Conservation (phyloP, 2,329 filamentous ascomycete species). For the Aspergillus sp. region DNA sequence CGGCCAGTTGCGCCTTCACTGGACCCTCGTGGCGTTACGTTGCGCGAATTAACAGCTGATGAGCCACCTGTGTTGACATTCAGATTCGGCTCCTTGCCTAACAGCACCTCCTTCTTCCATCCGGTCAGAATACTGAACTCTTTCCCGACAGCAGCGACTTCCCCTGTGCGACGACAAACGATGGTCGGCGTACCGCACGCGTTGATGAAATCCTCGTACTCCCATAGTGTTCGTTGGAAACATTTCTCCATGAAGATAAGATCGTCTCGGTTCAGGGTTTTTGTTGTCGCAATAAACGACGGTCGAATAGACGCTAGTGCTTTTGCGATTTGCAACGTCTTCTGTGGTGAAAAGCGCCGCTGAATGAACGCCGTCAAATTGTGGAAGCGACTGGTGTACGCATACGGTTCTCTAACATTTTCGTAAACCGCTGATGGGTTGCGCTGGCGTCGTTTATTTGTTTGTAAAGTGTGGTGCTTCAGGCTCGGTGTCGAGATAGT, state of each 20-base stretch:
- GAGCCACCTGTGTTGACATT: slow-evolving; percentile 75
- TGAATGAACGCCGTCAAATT: slow-evolving; percentile 78
- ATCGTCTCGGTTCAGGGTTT: slow-evolving; percentile 83
- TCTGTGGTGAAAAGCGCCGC: slow-evolving; percentile 73
- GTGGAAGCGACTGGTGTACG: slow-evolving; percentile 88
- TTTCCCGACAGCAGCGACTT: slow-evolving; percentile 93
- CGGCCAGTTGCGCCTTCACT: slow-evolving; percentile 46
- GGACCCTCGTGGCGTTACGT: slow-evolving; percentile 49
- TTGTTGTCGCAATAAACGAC: slow-evolving; percentile 88
- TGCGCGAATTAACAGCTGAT: slow-evolving; percentile 45
- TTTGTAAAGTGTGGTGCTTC: slow-evolving; percentile 41
- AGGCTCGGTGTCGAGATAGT: slow-evolving; percentile 46
- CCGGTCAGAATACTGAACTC: slow-evolving; percentile 95
- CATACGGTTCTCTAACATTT: slow-evolving; percentile 84
- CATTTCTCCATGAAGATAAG: slow-evolving; percentile 97
- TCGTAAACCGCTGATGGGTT: slow-evolving; percentile 88
- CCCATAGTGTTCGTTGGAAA: slow-evolving; percentile 86
- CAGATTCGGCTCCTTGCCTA: slow-evolving; percentile 82
- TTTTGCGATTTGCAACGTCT: slow-evolving; percentile 79
- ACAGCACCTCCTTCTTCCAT: slow-evolving; percentile 85
- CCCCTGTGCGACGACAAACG: slow-evolving; percentile 86
- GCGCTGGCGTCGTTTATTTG: slow-evolving; percentile 48
- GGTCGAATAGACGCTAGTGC: slow-evolving; percentile 86
- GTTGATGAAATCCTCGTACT: slow-evolving; percentile 90
- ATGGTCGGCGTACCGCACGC: slow-evolving; percentile 87